phyloP scores from a whole-genome alignment of 1,284 basidiomycete genomes.

The Microbotryum intermedium region DNA sequence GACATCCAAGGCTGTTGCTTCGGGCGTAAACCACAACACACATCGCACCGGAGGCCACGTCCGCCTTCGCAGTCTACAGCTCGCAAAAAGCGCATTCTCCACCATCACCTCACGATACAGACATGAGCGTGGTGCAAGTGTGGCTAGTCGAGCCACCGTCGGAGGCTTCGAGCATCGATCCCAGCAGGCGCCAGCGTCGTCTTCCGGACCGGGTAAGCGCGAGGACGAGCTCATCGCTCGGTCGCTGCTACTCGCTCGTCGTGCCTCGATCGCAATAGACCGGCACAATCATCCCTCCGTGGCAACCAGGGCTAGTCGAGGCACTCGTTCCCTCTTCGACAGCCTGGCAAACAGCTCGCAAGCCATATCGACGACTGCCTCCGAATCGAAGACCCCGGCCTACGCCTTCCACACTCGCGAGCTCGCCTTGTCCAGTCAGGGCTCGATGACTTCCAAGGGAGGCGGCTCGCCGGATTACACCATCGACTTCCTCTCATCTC shows the following conservation, averaged over 20 bases:
- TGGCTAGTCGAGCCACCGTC: constrained; percentile 12
- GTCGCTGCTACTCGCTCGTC: constrained; percentile 6
- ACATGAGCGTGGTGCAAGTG: background rate
- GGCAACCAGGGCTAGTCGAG: background rate
- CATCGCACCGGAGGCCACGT: constrained; percentile 5
- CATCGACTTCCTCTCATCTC: constrained; percentile 23
- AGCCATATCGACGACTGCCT: too few species aligned
- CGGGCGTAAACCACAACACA: too few species aligned
- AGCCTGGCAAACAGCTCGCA: background rate
- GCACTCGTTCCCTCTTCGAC: background rate
- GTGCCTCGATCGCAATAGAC: background rate
- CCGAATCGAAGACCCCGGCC: background rate
- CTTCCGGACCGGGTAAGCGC: background rate
- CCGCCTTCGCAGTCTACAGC: constrained; percentile 23
- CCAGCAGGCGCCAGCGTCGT: background rate
- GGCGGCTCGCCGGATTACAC: background rate
- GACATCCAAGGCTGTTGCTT: too few species aligned
- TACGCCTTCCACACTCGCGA: constrained; percentile 5
- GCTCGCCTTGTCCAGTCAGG: background rate
- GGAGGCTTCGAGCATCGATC: constrained; percentile 11
- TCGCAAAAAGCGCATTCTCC: constrained; percentile 5
- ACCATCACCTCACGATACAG: background rate
- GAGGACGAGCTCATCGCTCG: constrained; percentile 12
- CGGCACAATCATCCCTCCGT: background rate
- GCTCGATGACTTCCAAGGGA: background rate